These are phyloP conservation scores for Chrysanthemum makinoi DNA, from an alignment of 129 eudicot species.

Conservation along the genomic window DNA sequence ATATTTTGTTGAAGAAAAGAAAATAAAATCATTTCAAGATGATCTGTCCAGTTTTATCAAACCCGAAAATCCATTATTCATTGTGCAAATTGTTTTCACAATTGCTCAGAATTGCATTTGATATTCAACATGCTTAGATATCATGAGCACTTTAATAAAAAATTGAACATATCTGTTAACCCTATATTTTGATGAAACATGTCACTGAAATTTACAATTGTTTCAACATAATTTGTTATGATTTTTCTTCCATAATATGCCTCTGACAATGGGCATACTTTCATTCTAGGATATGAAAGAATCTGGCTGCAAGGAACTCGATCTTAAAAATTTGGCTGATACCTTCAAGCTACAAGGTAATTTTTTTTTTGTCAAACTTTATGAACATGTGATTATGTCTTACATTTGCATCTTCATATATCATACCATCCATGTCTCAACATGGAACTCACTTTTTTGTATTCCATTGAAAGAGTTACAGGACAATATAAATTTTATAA, in stretches of 20 bases:
- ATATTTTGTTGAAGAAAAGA: background rate
- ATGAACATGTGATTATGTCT: background rate
- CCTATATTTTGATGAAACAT: background rate
- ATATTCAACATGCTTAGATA: background rate
- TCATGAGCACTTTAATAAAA: background rate
- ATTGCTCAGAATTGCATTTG: background rate
- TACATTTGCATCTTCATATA: slow-evolving; percentile 11
- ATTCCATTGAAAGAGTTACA: slow-evolving; percentile 3
- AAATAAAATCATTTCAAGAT: background rate
- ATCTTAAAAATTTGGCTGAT: slow-evolving; percentile 67
- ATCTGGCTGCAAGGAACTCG: slow-evolving; percentile 53
- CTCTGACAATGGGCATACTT: background rate
- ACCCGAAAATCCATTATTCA: background rate
- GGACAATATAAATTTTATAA: background rate
- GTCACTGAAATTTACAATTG: background rate
- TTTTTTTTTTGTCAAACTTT: background rate
- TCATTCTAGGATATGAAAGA: slow-evolving; percentile 64
- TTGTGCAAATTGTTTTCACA: background rate
- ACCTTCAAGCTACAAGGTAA: slow-evolving; percentile 77
- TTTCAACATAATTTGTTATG: no score
- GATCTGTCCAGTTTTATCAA: background rate
- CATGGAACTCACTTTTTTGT: slow-evolving; percentile 9
- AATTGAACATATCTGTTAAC: background rate
- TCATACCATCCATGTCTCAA: slow-evolving; percentile 10
- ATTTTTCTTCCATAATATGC: no score